Evolutionary conservation across 2,329 filamentous ascomycete species (phyloP).

Genomic region (Paecilomyces fulvus): DNA sequence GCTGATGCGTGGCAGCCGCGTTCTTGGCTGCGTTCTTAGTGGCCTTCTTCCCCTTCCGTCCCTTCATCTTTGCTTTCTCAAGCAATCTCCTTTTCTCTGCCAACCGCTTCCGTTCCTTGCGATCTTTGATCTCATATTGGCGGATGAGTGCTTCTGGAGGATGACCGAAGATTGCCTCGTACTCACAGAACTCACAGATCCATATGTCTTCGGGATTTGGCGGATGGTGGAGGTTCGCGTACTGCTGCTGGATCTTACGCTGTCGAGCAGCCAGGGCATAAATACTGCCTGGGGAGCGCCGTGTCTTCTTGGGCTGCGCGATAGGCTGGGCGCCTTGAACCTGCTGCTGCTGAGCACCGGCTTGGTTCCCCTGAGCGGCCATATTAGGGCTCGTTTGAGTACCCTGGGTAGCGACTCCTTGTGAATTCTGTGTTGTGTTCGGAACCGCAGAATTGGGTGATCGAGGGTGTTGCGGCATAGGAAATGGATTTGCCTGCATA

Average conservation of each 20-base stretch:
- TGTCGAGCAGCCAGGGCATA: slow-evolving; percentile 67
- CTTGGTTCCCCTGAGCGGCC: slow-evolving; percentile 26
- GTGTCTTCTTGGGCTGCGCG: slow-evolving; percentile 52
- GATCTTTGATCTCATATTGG: slow-evolving; percentile 90
- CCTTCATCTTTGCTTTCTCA: slow-evolving; percentile 92
- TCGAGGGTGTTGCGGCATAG: slow-evolving; percentile 28
- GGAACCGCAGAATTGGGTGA: slow-evolving; percentile 26
- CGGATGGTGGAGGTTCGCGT: slow-evolving; percentile 66
- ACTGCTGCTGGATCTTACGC: slow-evolving; percentile 67
- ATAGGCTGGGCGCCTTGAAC: slow-evolving; percentile 35
- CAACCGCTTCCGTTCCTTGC: slow-evolving; percentile 70
- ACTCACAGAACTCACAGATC: slow-evolving; percentile 98
- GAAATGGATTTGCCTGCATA: slow-evolving; percentile 54
- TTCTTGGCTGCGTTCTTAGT: slow-evolving; percentile 56
- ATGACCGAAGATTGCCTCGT: slow-evolving; percentile 87
- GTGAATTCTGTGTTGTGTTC: slow-evolving; percentile 22
- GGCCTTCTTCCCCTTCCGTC: slow-evolving; percentile 77
- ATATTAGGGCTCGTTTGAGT: slow-evolving; percentile 49
- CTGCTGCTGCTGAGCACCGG: slow-evolving; percentile 17
- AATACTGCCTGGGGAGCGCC: slow-evolving; percentile 59
- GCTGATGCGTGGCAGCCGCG: slow-evolving; percentile 26
- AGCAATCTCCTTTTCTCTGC: slow-evolving; percentile 77
- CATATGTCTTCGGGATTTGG: slow-evolving; percentile 67
- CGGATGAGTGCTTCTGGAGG: slow-evolving; percentile 78
- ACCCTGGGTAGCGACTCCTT: slow-evolving; percentile 43